phyloP scores from a whole-genome alignment of 2,329 filamentous ascomycete genomes.

The Magnaporthiopsis incrustans region DNA sequence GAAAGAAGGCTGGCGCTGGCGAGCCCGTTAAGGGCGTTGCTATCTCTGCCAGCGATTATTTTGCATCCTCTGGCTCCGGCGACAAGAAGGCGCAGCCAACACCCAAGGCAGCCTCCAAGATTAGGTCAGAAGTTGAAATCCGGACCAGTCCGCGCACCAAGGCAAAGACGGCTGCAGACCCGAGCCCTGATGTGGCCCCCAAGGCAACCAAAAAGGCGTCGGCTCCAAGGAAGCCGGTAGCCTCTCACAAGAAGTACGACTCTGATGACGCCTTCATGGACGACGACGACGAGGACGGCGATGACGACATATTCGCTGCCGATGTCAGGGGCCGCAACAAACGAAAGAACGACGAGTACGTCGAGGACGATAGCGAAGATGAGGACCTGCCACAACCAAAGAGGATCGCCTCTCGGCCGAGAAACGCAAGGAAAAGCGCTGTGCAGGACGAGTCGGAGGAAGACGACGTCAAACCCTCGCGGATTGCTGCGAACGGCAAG shows the following conservation, averaged over 20 bases:
- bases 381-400: constrained; percentile 55
- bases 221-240: constrained; percentile 32
- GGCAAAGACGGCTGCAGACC: constrained; percentile 18
- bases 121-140: constrained; percentile 34
- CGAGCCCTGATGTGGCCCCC: constrained; percentile 12
- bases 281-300: constrained; percentile 60
- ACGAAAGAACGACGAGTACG: constrained; percentile 67
- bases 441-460: constrained; percentile 14
- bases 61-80: constrained; percentile 39
- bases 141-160: constrained; percentile 47
- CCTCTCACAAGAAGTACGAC: constrained; percentile 31
- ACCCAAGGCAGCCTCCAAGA: constrained; percentile 31
- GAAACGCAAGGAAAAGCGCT: background rate
- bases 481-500: constrained; percentile 1
- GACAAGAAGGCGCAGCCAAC: constrained; percentile 29
- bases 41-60: constrained; percentile 51
- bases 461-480: constrained; percentile 18
- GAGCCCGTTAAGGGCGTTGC: constrained; percentile 38
- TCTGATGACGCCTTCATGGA: constrained; percentile 50
- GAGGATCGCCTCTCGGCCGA: constrained; percentile 36
- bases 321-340: constrained; percentile 59
- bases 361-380: constrained; percentile 65
- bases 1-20: constrained; percentile 43
- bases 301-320: constrained; percentile 78
- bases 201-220: constrained; percentile 21